phyloP scores from a whole-genome alignment of 2,329 filamentous ascomycete species.

The Sporothrix inflata region DNA sequence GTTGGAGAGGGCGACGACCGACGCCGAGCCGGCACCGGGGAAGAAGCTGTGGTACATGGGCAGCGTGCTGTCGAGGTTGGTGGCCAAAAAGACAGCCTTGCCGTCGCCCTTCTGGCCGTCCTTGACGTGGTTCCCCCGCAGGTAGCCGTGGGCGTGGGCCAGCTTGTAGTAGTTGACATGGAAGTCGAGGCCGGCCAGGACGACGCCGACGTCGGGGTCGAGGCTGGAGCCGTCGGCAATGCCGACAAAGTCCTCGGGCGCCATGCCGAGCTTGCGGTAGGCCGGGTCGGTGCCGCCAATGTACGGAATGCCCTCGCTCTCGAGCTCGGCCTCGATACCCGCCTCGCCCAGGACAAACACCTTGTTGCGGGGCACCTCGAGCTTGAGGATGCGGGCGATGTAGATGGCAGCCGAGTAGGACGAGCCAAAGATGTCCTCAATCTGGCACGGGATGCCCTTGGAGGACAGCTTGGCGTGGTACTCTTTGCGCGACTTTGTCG shows the following conservation, averaged over 20 bases:
- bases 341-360: constrained; percentile 92
- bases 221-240: constrained; percentile 76
- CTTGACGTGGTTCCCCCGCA: constrained; percentile 62
- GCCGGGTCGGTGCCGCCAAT: constrained; percentile 84
- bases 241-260: constrained; percentile 75
- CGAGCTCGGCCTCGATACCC: constrained; percentile 88
- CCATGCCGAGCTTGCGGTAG: constrained; percentile 72
- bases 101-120: constrained; percentile 76
- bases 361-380: constrained; percentile 80
- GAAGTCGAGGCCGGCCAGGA: constrained; percentile 89
- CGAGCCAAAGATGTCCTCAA: constrained; percentile 94
- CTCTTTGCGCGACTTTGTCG: constrained; percentile 89
- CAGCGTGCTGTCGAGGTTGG: constrained; percentile 88
- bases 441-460: constrained; percentile 76
- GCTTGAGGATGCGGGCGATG: constrained; percentile 86
- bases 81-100: constrained; percentile 86
- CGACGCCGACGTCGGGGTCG: constrained; percentile 86
- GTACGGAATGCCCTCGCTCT: constrained; percentile 75
- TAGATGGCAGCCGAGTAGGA: constrained; percentile 95
- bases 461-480: constrained; percentile 88
- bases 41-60: constrained; percentile 83
- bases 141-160: constrained; percentile 81
- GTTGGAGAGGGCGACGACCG: constrained; percentile 72
- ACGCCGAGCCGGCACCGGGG: constrained; percentile 82
- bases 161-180: constrained; percentile 96